A percentile compares a stretch with the other conserved stretches of the same genome.
Conservation (phyloP, 176 grass and related monocot genomes). For the Oryza punctata region DNA sequence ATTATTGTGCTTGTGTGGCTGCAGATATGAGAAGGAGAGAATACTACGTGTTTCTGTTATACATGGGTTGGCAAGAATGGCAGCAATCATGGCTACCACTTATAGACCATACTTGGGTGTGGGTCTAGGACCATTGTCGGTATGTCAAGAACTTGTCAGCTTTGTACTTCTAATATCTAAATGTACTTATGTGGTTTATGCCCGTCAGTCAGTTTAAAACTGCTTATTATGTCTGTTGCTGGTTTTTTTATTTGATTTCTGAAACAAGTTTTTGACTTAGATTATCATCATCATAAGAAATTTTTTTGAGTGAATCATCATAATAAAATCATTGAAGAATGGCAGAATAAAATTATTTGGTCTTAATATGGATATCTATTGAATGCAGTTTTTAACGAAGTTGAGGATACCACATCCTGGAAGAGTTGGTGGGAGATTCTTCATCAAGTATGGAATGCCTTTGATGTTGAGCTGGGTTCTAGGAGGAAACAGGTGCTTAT, state of each 20-base stretch:
- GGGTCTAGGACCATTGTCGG: constrained; percentile 83
- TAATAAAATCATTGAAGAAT: constrained; percentile 19
- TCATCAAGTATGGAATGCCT: constrained; percentile 87
- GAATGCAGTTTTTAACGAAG: constrained; percentile 83
- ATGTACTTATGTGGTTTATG: neutral
- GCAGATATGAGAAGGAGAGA: constrained; percentile 93
- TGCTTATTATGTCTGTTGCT: constrained; percentile 1
- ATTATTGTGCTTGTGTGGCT: constrained; percentile 30
- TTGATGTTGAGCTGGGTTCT: constrained; percentile 91
- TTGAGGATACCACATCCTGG: constrained; percentile 96
- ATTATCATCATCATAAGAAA: neutral
- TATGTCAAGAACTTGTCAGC: constrained; percentile 47
- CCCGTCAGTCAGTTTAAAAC: neutral
- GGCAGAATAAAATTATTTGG: constrained; percentile 10
- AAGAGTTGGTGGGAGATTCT: constrained; percentile 88
- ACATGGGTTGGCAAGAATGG: constrained; percentile 98
- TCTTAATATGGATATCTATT: constrained; percentile 24
- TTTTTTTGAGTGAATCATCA: too few relatives aligned
- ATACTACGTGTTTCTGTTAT: constrained; percentile 89
- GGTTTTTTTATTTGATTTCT: constrained; percentile 15
- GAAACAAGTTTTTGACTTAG: constrained; percentile 11
- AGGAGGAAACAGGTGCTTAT: constrained; percentile 89
- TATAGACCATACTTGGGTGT: constrained; percentile 93
- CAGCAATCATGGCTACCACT: constrained; percentile 96
- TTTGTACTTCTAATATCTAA: constrained; percentile 26